These are phyloP conservation scores for Ganoderma resinaceum DNA, from an alignment of 1,284 basidiomycete species.

Conservation along the genomic window DNA sequence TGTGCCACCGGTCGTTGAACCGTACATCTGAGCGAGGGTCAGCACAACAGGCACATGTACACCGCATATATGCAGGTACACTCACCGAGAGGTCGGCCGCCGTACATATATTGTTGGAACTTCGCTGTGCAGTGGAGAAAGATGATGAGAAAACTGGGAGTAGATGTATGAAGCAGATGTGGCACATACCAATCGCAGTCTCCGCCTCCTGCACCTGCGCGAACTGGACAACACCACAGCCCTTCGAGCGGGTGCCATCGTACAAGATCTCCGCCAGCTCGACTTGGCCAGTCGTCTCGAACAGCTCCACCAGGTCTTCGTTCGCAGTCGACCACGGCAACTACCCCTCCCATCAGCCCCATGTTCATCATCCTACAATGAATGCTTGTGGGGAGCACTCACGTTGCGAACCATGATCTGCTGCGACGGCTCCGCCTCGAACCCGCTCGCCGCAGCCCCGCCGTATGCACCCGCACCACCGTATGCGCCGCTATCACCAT, in stretches of 20 bases:
- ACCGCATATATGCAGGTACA: slow-evolving; percentile 21
- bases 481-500: slow-evolving; percentile 46
- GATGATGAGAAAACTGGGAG: neutral
- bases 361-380: neutral
- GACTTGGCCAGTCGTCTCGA: slow-evolving; percentile 96
- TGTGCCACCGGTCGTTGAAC: slow-evolving; percentile 93
- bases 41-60: neutral
- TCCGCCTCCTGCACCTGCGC: slow-evolving; percentile 89
- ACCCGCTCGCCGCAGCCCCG: slow-evolving; percentile 20
- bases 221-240: slow-evolving; percentile 96
- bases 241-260: slow-evolving; percentile 90
- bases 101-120: slow-evolving; percentile 92
- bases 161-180: too few relatives aligned
- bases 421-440: slow-evolving; percentile 83
- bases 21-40: slow-evolving; percentile 69
- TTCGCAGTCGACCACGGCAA: slow-evolving; percentile 99
- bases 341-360: slow-evolving; percentile 50
- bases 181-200: slow-evolving; percentile 82
- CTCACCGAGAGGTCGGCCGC: slow-evolving; percentile 85
- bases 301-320: slow-evolving; percentile 96
- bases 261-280: slow-evolving; percentile 94
- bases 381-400: slow-evolving; percentile 45
- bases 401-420: slow-evolving; percentile 99
- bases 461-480: slow-evolving; percentile 39
- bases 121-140: slow-evolving; percentile 61